These are phyloP conservation scores for Monosporascus sp. DNA, from an alignment of 2,329 filamentous ascomycete genomes.

Conservation along the genomic window DNA sequence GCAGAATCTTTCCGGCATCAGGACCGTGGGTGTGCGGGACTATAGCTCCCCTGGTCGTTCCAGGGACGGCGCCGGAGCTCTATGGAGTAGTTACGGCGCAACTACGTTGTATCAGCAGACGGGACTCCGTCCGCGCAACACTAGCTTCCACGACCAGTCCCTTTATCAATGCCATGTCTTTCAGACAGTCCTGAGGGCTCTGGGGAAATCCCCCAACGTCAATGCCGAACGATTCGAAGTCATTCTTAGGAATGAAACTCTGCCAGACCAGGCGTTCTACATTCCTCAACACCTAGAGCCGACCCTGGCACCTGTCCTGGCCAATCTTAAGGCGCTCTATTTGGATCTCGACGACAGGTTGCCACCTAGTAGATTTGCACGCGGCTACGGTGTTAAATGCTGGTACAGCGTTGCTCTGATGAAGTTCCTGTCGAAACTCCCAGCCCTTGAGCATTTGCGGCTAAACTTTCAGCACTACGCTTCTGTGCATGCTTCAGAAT, in stretches of 20 bases:
- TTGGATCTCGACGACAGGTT: constrained; percentile 25
- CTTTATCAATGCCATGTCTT: constrained; percentile 33
- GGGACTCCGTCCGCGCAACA: background rate
- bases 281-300: constrained; percentile 35
- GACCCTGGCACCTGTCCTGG: constrained; percentile 35
- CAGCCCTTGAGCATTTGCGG: constrained; percentile 46
- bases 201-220: constrained; percentile 33
- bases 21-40: constrained; percentile 54
- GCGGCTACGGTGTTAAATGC: background rate
- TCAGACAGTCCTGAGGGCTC: constrained; percentile 33
- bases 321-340: constrained; percentile 40
- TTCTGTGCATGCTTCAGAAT: constrained; percentile 9
- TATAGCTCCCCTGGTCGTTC: constrained; percentile 44
- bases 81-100: constrained; percentile 53
- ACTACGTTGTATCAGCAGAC: constrained; percentile 32
- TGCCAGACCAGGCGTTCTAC: constrained; percentile 41
- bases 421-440: constrained; percentile 33
- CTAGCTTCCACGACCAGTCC: constrained; percentile 3
- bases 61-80: constrained; percentile 38
- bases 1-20: constrained; percentile 45
- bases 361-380: constrained; percentile 1
- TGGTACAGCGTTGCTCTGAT: constrained; percentile 15
- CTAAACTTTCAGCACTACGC: constrained; percentile 38
- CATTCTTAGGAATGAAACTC: constrained; percentile 30
- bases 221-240: constrained; percentile 41